Percentiles rank a stretch among this genome's conserved stretches.
These are phyloP conservation scores for Zymoseptoria pseudotritici DNA, from an alignment of 2,329 filamentous ascomycete species.

Conservation along the genomic window DNA sequence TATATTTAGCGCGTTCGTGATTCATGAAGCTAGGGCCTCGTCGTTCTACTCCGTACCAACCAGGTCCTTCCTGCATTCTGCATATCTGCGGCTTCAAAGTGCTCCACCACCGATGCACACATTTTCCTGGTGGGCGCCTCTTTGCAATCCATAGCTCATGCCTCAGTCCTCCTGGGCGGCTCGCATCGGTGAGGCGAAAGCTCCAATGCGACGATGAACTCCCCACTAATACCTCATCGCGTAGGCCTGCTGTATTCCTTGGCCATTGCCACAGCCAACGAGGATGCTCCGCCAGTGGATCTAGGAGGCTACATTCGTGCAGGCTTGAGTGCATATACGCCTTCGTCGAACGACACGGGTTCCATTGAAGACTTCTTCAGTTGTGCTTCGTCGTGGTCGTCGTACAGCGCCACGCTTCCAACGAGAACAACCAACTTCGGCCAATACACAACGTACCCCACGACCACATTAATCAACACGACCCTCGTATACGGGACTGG, in stretches of 20 bases:
- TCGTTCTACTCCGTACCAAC: neutral
- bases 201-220: neutral
- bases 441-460: neutral
- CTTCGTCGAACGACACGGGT: neutral
- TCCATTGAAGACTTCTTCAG: neutral
- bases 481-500: conserved; percentile 13
- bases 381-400: neutral
- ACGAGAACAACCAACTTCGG: neutral
- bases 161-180: neutral
- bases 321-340: neutral
- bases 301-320: conserved; percentile 10
- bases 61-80: neutral
- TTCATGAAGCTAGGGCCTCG: neutral
- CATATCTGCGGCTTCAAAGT: neutral
- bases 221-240: neutral
- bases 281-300: neutral
- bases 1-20: neutral
- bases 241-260: neutral
- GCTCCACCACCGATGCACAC: neutral
- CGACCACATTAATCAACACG: conserved; percentile 4
- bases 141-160: neutral
- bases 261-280: neutral
- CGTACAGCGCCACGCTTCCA: neutral
- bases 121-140: neutral
- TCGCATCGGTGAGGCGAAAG: neutral